phyloP scores from a whole-genome alignment of 2,329 filamentous ascomycete species.

The Neobulgaria alba region DNA sequence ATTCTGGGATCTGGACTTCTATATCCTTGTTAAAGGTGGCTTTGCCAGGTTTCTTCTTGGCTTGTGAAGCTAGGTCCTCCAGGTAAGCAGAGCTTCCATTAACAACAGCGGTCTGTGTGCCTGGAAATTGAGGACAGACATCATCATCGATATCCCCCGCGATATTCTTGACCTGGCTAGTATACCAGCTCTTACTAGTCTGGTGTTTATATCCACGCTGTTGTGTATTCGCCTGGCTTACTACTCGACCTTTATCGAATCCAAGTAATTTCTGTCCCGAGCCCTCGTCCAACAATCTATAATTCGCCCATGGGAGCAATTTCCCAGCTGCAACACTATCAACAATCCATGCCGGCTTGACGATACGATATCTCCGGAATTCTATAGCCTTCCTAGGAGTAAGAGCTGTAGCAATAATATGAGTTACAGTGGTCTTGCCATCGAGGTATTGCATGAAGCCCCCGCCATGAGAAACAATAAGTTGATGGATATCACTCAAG shows the following conservation, averaged over 20 bases:
- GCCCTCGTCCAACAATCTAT: constrained; percentile 77
- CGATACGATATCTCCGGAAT: constrained; percentile 79
- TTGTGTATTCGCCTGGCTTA: constrained; percentile 55
- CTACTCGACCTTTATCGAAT: constrained; percentile 52
- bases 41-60: constrained; percentile 4
- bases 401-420: constrained; percentile 85
- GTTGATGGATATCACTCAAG: constrained; percentile 74
- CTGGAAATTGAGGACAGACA: constrained; percentile 29
- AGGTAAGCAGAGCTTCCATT: constrained; percentile 10
- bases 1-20: constrained; percentile 9
- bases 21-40: constrained; percentile 2
- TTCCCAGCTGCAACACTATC: constrained; percentile 79
- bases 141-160: constrained; percentile 35
- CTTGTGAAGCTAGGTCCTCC: background rate
- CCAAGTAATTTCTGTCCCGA: constrained; percentile 70
- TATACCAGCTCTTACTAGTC: constrained; percentile 76
- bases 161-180: constrained; percentile 51
- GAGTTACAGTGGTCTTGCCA: constrained; percentile 87
- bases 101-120: constrained; percentile 12
- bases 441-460: constrained; percentile 92
- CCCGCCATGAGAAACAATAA: constrained; percentile 90
- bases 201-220: constrained; percentile 69
- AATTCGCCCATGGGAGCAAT: constrained; percentile 77
- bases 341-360: constrained; percentile 89
- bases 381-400: constrained; percentile 91